Conservation (phyloP, 257 asterid genomes). For the Solanum peruvianum region DNA sequence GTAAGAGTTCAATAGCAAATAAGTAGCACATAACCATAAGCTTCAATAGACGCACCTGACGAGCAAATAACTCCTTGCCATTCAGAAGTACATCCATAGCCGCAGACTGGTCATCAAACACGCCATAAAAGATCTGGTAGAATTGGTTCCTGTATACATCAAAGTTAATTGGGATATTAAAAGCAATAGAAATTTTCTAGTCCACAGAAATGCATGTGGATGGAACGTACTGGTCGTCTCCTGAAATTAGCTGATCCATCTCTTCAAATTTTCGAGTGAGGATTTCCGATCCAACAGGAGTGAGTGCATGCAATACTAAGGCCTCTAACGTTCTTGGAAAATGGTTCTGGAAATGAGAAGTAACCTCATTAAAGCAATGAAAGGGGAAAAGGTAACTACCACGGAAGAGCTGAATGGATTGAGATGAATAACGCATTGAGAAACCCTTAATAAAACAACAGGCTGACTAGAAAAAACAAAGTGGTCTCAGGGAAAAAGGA, state of each 20-base stretch:
- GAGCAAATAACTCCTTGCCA: slow-evolving; percentile 79
- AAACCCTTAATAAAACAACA: not conserved
- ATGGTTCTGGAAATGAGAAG: slow-evolving; percentile 51
- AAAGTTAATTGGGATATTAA: not conserved
- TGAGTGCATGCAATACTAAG: slow-evolving; percentile 60
- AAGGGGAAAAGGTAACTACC: not conserved
- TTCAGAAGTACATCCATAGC: slow-evolving; percentile 71
- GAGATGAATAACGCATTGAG: not conserved
- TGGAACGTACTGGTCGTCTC: slow-evolving; percentile 31
- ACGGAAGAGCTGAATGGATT: not conserved
- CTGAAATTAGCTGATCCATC: slow-evolving; percentile 55
- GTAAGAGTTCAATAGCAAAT: not conserved
- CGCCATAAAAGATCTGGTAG: slow-evolving; percentile 61
- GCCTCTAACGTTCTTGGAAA: slow-evolving; percentile 96
- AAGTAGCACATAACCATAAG: not conserved
- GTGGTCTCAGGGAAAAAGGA: slow-evolving; percentile 42
- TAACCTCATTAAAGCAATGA: slow-evolving; percentile 5
- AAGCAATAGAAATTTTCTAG: not conserved
- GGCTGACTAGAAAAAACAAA: slow-evolving; percentile 36
- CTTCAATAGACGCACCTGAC: slow-evolving; percentile 40
- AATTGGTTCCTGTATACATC: slow-evolving; percentile 41
- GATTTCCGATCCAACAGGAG: slow-evolving; percentile 80
- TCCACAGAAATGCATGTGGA: not conserved
- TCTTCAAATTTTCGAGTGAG: slow-evolving; percentile 85
- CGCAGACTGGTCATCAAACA: slow-evolving; percentile 55